Evolutionary conservation across 2,329 filamentous ascomycete genomes (phyloP).

Genomic region (Lecanosticta acicola): DNA sequence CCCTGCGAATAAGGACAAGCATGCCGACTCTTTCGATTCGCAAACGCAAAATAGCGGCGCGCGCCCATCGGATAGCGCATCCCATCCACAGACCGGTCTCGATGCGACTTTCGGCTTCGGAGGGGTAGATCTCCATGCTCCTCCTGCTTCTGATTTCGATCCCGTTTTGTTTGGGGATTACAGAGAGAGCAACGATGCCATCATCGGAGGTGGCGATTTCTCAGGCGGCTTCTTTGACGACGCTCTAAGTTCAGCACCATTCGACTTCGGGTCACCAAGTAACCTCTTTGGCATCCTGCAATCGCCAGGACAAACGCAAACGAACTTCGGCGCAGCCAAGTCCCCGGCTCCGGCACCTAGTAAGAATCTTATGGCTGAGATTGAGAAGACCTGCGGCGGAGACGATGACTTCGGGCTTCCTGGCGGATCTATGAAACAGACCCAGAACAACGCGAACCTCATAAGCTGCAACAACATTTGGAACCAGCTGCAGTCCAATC

Average conservation of each 20-base stretch:
- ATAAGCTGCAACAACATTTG: slow-evolving; percentile 89
- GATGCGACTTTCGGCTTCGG: slow-evolving; percentile 16
- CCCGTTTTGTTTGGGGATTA: slow-evolving; percentile 89
- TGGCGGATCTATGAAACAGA: slow-evolving; percentile 13
- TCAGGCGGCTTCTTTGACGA: slow-evolving; percentile 71
- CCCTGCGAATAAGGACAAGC: slow-evolving; percentile 44
- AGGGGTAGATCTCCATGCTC: slow-evolving; percentile 24
- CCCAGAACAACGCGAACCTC: slow-evolving; percentile 46
- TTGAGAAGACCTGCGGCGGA: slow-evolving; percentile 68
- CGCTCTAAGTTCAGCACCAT: slow-evolving; percentile 37
- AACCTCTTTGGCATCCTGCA: slow-evolving; percentile 54
- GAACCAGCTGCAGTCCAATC: slow-evolving; percentile 83
- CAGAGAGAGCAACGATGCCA: slow-evolving; percentile 79
- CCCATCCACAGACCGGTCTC: slow-evolving; percentile 16
- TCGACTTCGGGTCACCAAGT: slow-evolving; percentile 74
- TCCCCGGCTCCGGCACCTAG: slow-evolving; percentile 24
- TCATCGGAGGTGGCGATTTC: slow-evolving; percentile 65
- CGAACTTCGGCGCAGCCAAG: slow-evolving; percentile 11
- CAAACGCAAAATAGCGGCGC: slow-evolving; percentile 17
- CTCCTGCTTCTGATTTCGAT: slow-evolving; percentile 67
- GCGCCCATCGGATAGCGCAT: slow-evolving; percentile 9
- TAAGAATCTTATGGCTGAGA: slow-evolving; percentile 64
- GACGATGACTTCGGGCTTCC: slow-evolving; percentile 54
- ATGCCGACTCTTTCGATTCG: slow-evolving; percentile 43
- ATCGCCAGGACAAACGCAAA: slow-evolving; percentile 30